A percentile compares a stretch with the other conserved stretches of the same genome.
Evolutionary conservation across 148 eudicot species (phyloP).

Genomic region (Linanthus parryae): DNA sequence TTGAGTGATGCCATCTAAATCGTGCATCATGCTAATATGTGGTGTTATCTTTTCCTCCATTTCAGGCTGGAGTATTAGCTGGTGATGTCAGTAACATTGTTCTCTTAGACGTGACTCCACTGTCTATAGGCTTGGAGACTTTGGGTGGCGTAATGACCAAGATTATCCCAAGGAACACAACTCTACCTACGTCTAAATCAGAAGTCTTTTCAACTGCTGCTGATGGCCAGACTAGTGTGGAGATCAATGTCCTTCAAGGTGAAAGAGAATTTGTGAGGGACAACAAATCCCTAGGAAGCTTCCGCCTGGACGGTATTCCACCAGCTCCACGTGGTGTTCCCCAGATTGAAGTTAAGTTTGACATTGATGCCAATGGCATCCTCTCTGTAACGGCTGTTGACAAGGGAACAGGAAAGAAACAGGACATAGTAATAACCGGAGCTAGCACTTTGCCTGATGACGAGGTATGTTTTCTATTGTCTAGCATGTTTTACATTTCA

Average conservation of each 20-base stretch:
- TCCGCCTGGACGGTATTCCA: constrained; percentile 43
- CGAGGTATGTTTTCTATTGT: constrained; percentile 23
- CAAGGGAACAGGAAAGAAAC: constrained; percentile 52
- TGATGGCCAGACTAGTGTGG: constrained; percentile 52
- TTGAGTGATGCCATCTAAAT: neutral
- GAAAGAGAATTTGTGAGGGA: constrained; percentile 44
- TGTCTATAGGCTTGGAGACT: constrained; percentile 44
- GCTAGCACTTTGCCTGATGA: constrained; percentile 47
- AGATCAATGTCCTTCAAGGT: constrained; percentile 46
- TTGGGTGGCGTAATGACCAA: constrained; percentile 55
- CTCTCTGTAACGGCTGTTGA: constrained; percentile 40
- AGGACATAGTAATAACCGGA: constrained; percentile 49
- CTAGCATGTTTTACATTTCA: neutral
- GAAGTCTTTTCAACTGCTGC: constrained; percentile 57
- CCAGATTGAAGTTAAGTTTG: constrained; percentile 43
- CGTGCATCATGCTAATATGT: neutral
- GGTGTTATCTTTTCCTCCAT: neutral
- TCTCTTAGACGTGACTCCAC: constrained; percentile 43
- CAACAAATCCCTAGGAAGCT: constrained; percentile 49
- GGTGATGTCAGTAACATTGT: constrained; percentile 52
- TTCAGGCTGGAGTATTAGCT: constrained; percentile 44
- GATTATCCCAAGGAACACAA: constrained; percentile 46
- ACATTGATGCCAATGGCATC: no score
- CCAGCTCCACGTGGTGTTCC: constrained; percentile 56
- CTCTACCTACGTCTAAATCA: constrained; percentile 46